Percentiles rank a stretch among this genome's conserved stretches.
Conservation (phyloP, 2,329 filamentous ascomycete genomes). For the Hawksworthiomyces lignivorus region DNA sequence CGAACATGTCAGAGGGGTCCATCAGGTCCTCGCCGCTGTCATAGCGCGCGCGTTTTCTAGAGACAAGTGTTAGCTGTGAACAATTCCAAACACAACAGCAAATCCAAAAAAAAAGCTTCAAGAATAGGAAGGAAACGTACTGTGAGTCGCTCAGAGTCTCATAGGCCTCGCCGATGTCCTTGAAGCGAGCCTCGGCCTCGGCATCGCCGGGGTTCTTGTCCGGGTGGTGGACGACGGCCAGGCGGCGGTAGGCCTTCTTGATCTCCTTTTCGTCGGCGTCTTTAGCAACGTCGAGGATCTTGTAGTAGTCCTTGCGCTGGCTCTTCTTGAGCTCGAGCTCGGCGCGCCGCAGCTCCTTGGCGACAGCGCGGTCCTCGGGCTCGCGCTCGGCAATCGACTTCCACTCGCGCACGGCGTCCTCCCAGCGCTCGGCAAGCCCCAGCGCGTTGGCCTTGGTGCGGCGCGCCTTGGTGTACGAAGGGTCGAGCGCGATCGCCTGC, state of each 20-base stretch:
- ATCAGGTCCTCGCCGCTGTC: constrained; percentile 89
- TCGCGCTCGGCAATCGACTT: constrained; percentile 79
- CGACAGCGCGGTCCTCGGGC: constrained; percentile 70
- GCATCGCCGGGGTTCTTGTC: constrained; percentile 93
- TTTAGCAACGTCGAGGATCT: constrained; percentile 85
- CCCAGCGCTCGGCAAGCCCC: constrained; percentile 81
- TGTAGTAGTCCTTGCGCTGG: constrained; percentile 97
- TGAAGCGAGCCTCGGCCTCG: constrained; percentile 83
- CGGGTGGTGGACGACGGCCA: constrained; percentile 89
- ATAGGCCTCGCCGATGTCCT: constrained; percentile 96
- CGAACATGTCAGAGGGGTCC: constrained; percentile 81
- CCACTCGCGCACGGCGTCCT: constrained; percentile 81
- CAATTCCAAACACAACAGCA: background rate
- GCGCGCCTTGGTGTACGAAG: constrained; percentile 79
- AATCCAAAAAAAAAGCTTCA: background rate
- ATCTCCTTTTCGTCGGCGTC: constrained; percentile 76
- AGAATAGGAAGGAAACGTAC: constrained; percentile 45
- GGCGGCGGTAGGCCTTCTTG: constrained; percentile 94
- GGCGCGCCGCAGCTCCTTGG: constrained; percentile 78
- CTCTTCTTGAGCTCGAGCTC: constrained; percentile 97
- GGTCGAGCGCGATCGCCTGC: constrained; percentile 72
- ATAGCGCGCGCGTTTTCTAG: constrained; percentile 77
- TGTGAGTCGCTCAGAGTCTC: constrained; percentile 91
- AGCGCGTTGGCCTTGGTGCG: constrained; percentile 91
- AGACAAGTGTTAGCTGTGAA: constrained; percentile 26